Conservation (phyloP, 2,329 filamentous ascomycete species). For the Trichothecium sympodiale region DNA sequence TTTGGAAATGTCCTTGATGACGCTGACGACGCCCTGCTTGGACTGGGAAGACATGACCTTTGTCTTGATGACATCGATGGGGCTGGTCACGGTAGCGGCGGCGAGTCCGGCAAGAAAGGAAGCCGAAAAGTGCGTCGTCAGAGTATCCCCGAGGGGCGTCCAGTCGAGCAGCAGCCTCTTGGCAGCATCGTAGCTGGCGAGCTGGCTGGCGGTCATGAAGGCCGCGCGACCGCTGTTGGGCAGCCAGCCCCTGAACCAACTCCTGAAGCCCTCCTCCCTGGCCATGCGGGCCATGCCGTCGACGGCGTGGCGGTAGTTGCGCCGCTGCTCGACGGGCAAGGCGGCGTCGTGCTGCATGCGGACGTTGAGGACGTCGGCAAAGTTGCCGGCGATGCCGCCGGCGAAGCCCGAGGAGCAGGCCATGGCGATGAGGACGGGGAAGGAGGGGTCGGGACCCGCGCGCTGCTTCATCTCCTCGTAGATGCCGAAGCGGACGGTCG, state of each 20-base stretch:
- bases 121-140: constrained; percentile 69
- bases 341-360: constrained; percentile 93
- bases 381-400: constrained; percentile 84
- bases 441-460: constrained; percentile 46
- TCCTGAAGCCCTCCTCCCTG: constrained; percentile 66
- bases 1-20: constrained; percentile 57
- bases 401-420: constrained; percentile 76
- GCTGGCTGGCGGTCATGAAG: constrained; percentile 78
- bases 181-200: constrained; percentile 77
- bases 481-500: constrained; percentile 88
- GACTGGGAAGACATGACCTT: constrained; percentile 63
- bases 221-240: constrained; percentile 72
- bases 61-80: constrained; percentile 84
- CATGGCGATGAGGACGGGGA: constrained; percentile 70
- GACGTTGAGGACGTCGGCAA: constrained; percentile 92
- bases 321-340: constrained; percentile 58
- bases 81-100: constrained; percentile 74
- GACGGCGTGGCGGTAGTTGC: constrained; percentile 83
- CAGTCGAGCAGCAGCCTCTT: constrained; percentile 58
- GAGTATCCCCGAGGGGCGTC: constrained; percentile 56
- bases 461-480: constrained; percentile 86
- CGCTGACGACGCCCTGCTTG: constrained; percentile 38
- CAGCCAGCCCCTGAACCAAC: constrained; percentile 75
- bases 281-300: constrained; percentile 81
- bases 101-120: constrained; percentile 71